phyloP scores from a whole-genome alignment of 1,284 basidiomycete species.

The Marasmius sp. region DNA sequence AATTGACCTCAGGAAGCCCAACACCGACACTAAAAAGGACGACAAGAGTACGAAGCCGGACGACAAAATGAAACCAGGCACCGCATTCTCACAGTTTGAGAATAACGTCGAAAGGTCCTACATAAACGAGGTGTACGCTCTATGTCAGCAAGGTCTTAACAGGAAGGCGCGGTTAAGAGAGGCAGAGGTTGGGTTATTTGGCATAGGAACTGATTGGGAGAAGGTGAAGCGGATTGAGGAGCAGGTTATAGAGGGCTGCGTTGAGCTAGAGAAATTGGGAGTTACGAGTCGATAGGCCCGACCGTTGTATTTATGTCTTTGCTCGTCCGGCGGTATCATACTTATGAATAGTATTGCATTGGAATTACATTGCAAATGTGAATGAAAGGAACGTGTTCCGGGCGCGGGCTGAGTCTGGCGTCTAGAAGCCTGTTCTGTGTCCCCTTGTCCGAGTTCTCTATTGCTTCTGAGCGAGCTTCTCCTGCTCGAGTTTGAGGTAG shows the following conservation, averaged over 20 bases:
- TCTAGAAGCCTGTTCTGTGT: background rate
- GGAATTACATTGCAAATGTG: background rate
- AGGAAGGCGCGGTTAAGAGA: conserved; percentile 67
- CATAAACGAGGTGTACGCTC: conserved; percentile 64
- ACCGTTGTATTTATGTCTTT: conserved; percentile 20
- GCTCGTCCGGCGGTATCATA: background rate
- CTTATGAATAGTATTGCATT: conserved; percentile 3
- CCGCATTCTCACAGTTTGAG: conserved; percentile 61
- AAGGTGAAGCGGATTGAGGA: conserved; percentile 70
- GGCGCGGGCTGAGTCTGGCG: conserved; percentile 8
- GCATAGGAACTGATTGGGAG: conserved; percentile 86
- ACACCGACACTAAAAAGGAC: too few relatives aligned
- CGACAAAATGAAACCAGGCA: conserved; percentile 31
- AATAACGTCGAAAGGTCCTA: conserved; percentile 70
- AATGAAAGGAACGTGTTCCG: background rate
- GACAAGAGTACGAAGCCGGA: conserved; percentile 24
- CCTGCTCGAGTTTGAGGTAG: conserved; percentile 80
- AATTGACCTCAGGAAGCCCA: conserved; percentile 32
- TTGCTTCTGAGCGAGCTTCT: conserved; percentile 36
- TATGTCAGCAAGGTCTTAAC: conserved; percentile 70
- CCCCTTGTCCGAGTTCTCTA: conserved; percentile 14
- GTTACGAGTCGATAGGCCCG: conserved; percentile 28
- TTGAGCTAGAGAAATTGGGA: conserved; percentile 65
- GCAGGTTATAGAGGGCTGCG: conserved; percentile 72
- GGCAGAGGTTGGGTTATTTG: conserved; percentile 82